Base-by-base conservation (phyloP, 768 basidiomycete species). In the Pholiota microspora region DNA sequence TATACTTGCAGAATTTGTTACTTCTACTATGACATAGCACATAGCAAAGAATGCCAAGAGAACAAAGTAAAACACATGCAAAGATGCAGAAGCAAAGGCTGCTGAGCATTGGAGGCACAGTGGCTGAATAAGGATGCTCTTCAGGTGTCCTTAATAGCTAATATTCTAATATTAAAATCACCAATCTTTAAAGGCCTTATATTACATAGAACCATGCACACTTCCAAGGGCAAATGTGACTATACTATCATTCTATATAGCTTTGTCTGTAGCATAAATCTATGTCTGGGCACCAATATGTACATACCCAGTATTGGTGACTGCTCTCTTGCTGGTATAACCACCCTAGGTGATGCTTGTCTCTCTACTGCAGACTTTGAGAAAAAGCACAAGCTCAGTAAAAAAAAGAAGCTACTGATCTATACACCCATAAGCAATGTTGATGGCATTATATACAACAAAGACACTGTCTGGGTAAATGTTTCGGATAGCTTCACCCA, bases 381-480 rank as follows among this genome's bases (percentile, higher is more conserved):
- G 74, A 94, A 91, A 73, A 71, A 91, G 57, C 73, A 96, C 58
- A 95, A 92, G 69, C 77, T 99, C 64, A 95, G 92, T 62, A 96
- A 98, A 71, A 96, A 97, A 77, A 92, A 89, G 70, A 95, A 91
- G 67, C 67, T 93, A 34, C 73, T 96, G 1, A 84, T 98, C 1
- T 93, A 98, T 68, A 97, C 97, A 13, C 97, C 97, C 1, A 98
- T 99, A 97, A 97, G 94, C 69, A 95, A 98, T 64, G 88, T 98
- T 1, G 96, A 95, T 8, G 97, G 96, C 2, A 84, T 99, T 51
- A 84, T 91, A 71, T 98, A 96, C 66, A 97, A 99, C 75, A 98
- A 98, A 69, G 96, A 98, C 65, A 92, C 94, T 0, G 95, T 99
- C 2, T 99, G 92, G 80, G 88, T 99, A 59, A 98, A 98, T 67